phyloP scores from a whole-genome alignment of 345 rosid species.

The Theobroma cacao region DNA sequence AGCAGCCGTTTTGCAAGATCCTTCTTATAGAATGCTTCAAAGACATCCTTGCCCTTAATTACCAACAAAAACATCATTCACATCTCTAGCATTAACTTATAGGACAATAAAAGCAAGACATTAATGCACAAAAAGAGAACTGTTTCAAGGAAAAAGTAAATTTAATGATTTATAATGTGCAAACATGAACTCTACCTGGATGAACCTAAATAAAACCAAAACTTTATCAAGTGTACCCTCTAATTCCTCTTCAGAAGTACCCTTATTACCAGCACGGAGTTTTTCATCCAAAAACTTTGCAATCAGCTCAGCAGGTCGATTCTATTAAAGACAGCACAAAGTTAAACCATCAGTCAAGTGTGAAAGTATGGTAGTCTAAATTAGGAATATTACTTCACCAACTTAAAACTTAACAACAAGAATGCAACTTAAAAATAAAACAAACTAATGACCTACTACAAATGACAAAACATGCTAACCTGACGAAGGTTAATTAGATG shows the following conservation, averaged over 20 bases:
- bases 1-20: slow-evolving; percentile 96
- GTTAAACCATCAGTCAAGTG: slow-evolving; percentile 10
- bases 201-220: slow-evolving; percentile 92
- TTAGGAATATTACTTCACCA: not conserved
- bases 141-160: not conserved
- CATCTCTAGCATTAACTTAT: slow-evolving; percentile 16
- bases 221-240: slow-evolving; percentile 97
- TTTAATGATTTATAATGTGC: slow-evolving; percentile 2
- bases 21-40: slow-evolving; percentile 98
- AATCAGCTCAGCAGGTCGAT: slow-evolving; percentile 96
- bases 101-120: slow-evolving; percentile 12
- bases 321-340: slow-evolving; percentile 46
- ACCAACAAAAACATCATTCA: not conserved
- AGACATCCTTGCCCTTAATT: slow-evolving; percentile 91
- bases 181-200: slow-evolving; percentile 58
- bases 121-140: not conserved
- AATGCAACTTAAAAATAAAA: slow-evolving; percentile 1
- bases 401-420: not conserved
- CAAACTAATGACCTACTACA: not conserved
- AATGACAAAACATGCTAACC: slow-evolving; percentile 41
- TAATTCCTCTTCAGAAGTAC: slow-evolving; percentile 99
- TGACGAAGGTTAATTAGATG: slow-evolving; percentile 93
- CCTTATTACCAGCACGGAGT: slow-evolving; percentile 99
- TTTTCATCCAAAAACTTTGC: slow-evolving; percentile 98
- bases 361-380: not conserved